Conservation (phyloP, 179 eudicot genomes). For the Nepenthes alata region DNA sequence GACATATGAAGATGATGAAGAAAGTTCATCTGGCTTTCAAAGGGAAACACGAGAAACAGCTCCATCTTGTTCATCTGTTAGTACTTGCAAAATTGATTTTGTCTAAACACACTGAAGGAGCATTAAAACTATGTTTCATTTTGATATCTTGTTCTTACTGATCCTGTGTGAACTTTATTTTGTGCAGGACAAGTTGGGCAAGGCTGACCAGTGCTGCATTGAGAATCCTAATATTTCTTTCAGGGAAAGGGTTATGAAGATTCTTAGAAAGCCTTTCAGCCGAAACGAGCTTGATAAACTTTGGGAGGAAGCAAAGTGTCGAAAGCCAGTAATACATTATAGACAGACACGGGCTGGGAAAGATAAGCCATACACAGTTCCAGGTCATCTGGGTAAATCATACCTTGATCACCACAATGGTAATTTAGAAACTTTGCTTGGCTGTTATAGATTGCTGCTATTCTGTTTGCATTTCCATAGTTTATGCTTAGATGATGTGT, state of each 20-base stretch:
- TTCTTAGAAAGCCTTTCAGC: constrained; percentile 26
- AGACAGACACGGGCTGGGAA: constrained; percentile 24
- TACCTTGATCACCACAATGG: constrained; percentile 29
- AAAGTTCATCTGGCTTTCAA: constrained; percentile 7
- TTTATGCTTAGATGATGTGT: not conserved
- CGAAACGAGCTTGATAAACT: constrained; percentile 23
- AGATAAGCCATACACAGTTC: not conserved
- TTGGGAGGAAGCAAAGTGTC: constrained; percentile 9
- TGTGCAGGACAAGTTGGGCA: constrained; percentile 11
- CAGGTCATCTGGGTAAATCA: constrained; percentile 15
- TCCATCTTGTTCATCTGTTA: not conserved
- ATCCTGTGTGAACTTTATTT: constrained; percentile 1
- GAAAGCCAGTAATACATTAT: constrained; percentile 12
- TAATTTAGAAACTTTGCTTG: constrained; percentile 18
- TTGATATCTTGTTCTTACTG: not conserved
- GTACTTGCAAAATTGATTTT: not conserved
- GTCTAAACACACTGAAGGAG: not conserved
- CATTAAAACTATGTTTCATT: not conserved
- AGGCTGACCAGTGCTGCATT: constrained; percentile 1
- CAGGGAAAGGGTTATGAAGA: constrained; percentile 10
- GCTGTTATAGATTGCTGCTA: constrained; percentile 1
- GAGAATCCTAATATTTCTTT: constrained; percentile 6
- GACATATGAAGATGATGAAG: constrained; percentile 1
- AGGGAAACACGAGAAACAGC: not conserved
- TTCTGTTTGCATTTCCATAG: not conserved